Evolutionary conservation across 805 yeast species (phyloP).

Genomic region (Candida namnaoensis): DNA sequence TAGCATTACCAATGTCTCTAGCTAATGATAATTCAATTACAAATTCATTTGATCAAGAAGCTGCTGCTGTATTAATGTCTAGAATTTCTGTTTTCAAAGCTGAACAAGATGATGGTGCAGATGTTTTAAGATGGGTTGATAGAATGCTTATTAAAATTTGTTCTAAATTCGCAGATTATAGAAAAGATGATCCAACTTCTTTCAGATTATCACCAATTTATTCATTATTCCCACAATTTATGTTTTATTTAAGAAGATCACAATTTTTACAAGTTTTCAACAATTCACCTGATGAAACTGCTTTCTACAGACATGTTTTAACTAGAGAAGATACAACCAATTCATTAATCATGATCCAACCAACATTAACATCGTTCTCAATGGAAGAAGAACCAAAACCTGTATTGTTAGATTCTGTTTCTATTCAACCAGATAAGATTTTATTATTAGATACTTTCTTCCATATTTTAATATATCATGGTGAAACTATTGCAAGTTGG

Average conservation of each 20-base stretch:
- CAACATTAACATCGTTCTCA: conserved; percentile 81
- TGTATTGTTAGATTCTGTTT: conserved; percentile 86
- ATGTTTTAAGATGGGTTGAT: conserved; percentile 91
- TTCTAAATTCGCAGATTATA: conserved; percentile 88
- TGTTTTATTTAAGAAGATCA: conserved; percentile 91
- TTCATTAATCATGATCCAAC: conserved; percentile 95
- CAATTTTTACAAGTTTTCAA: conserved; percentile 94
- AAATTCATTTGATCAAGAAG: conserved; percentile 91
- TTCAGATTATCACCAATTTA: conserved; percentile 81
- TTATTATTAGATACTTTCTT: conserved; percentile 90
- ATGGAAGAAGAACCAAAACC: conserved; percentile 85
- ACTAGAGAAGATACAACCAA: conserved; percentile 88
- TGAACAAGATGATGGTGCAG: conserved; percentile 82
- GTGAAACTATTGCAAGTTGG: conserved; percentile 93
- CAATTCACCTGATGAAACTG: conserved; percentile 98
- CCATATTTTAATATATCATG: conserved; percentile 93
- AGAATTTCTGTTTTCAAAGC: conserved; percentile 83
- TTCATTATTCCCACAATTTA: conserved; percentile 88
- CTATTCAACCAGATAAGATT: conserved; percentile 82
- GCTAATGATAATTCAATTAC: conserved; percentile 49
- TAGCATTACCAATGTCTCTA: conserved; percentile 49
- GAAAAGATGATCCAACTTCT: conserved; percentile 75
- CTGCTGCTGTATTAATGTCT: conserved; percentile 92
- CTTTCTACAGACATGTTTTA: conserved; percentile 89
- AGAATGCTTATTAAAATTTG: conserved; percentile 84